These are phyloP conservation scores for Musa beccarii DNA, from an alignment of 176 grass and related monocot genomes.

Conservation along the genomic window DNA sequence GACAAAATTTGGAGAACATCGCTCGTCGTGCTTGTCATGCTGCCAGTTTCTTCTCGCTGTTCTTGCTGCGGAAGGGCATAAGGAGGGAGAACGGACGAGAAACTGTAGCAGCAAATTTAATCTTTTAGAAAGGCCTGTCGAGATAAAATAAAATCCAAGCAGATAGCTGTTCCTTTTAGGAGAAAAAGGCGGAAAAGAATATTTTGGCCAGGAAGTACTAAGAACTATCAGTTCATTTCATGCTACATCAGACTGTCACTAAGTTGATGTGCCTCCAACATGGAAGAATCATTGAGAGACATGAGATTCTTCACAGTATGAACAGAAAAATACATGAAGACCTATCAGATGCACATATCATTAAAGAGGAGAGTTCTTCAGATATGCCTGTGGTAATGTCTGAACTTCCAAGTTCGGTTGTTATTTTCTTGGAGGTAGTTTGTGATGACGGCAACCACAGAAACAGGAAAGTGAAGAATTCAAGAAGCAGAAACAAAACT, in stretches of 20 bases:
- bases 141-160: not conserved
- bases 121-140: not conserved
- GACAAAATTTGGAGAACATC: not conserved
- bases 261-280: slow-evolving; percentile 25
- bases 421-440: no score
- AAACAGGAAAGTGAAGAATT: no score
- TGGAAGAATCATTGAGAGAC: slow-evolving; percentile 34
- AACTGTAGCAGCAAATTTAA: slow-evolving; percentile 28
- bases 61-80: slow-evolving; percentile 52
- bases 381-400: not conserved
- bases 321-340: slow-evolving; percentile 32
- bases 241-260: not conserved
- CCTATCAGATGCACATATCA: not conserved
- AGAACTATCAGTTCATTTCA: no score
- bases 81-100: slow-evolving; percentile 52
- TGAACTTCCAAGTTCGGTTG: not conserved
- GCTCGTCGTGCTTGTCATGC: not conserved
- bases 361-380: not conserved
- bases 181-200: no score
- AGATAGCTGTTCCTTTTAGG: not conserved
- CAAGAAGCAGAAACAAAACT: no score
- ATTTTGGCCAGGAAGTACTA: no score
- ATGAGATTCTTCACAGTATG: slow-evolving; percentile 55
- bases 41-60: slow-evolving; percentile 16
- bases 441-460: no score